Evolutionary conservation across 2,329 filamentous ascomycete genomes (phyloP).

Genomic region (Colletotrichum aenigma): DNA sequence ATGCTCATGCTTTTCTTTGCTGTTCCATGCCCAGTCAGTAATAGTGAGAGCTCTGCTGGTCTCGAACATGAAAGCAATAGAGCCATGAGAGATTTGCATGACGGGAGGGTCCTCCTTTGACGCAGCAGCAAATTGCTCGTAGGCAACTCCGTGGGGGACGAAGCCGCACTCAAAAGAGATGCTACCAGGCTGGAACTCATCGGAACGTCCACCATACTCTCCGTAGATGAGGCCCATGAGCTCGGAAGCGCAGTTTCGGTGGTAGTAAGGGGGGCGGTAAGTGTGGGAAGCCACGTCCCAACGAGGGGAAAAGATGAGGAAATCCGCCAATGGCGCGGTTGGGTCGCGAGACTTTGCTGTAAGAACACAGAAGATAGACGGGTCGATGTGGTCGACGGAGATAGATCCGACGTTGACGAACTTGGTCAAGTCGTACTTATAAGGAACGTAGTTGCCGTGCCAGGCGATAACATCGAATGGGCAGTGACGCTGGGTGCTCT

Average conservation of each 20-base stretch:
- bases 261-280: slow-evolving; percentile 70
- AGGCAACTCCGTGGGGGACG: slow-evolving; percentile 55
- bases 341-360: slow-evolving; percentile 60
- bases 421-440: slow-evolving; percentile 61
- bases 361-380: slow-evolving; percentile 68
- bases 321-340: slow-evolving; percentile 64
- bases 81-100: slow-evolving; percentile 48
- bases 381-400: slow-evolving; percentile 69
- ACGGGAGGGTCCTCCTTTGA: slow-evolving; percentile 47
- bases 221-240: slow-evolving; percentile 58
- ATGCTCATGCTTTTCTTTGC: slow-evolving; percentile 43
- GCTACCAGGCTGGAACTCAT: slow-evolving; percentile 52
- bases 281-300: slow-evolving; percentile 68
- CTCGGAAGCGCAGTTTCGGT: slow-evolving; percentile 63
- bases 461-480: slow-evolving; percentile 76
- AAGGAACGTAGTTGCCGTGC: slow-evolving; percentile 71
- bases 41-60: slow-evolving; percentile 59
- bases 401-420: slow-evolving; percentile 64
- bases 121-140: slow-evolving; percentile 52
- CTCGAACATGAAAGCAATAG: slow-evolving; percentile 57
- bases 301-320: slow-evolving; percentile 70
- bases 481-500: slow-evolving; percentile 64
- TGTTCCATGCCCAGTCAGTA: slow-evolving; percentile 57
- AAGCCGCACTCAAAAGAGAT: slow-evolving; percentile 41
- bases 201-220: slow-evolving; percentile 27